These are phyloP conservation scores for Ophiostoma quercus DNA, from an alignment of 2,329 filamentous ascomycete species.

Conservation along the genomic window DNA sequence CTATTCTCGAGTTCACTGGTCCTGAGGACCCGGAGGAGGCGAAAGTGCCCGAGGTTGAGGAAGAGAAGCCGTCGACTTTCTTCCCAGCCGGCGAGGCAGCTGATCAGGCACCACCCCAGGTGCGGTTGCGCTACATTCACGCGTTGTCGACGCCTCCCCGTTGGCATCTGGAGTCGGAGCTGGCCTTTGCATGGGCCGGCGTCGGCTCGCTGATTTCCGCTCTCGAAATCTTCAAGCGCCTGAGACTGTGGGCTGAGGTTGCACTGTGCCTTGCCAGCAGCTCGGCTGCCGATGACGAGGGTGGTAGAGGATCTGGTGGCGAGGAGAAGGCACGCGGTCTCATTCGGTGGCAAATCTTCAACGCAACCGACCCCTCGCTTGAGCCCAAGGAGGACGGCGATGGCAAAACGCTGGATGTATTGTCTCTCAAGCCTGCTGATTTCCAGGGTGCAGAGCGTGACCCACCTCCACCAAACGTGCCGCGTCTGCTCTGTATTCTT, in stretches of 20 bases:
- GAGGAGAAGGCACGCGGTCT: conserved; percentile 78
- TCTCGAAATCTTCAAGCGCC: conserved; percentile 88
- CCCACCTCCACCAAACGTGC: conserved; percentile 73
- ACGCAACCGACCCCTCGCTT: conserved; percentile 46
- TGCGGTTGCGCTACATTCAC: conserved; percentile 79
- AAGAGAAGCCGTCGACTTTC: conserved; percentile 66
- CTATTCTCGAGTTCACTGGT: conserved; percentile 43
- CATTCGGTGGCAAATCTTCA: conserved; percentile 73
- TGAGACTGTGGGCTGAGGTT: conserved; percentile 92
- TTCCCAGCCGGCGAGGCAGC: conserved; percentile 67
- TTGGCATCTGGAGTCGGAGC: conserved; percentile 91
- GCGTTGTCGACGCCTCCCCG: conserved; percentile 75
- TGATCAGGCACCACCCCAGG: conserved; percentile 71
- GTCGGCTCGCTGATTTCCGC: conserved; percentile 85
- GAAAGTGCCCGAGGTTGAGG: conserved; percentile 29
- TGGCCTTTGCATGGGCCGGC: conserved; percentile 86
- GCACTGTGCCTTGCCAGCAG: conserved; percentile 75
- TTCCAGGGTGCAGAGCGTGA: conserved; percentile 60
- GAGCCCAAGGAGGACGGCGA: conserved; percentile 39
- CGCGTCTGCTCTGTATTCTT: conserved; percentile 85
- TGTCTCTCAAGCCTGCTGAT: conserved; percentile 48
- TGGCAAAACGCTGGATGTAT: conserved; percentile 53
- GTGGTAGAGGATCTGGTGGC: conserved; percentile 49
- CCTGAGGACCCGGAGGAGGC: conserved; percentile 30
- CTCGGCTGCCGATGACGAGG: conserved; percentile 53